Percentiles rank a stretch among this genome's conserved stretches.
phyloP scores from a whole-genome alignment of 805 yeast species.

The Brettanomyces anomalus region DNA sequence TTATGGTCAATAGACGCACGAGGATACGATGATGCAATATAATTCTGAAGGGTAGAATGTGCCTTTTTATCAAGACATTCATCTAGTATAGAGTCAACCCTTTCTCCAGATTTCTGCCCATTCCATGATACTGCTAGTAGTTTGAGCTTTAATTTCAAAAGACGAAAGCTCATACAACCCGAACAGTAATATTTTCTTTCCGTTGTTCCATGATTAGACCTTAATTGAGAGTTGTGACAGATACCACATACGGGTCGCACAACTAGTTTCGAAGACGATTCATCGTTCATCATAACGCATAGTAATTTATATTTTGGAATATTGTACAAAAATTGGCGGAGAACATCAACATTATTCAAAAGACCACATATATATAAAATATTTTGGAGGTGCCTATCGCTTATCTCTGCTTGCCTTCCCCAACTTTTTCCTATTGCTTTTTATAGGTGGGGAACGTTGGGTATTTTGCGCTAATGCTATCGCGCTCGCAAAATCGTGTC shows the following conservation, averaged over 20 bases:
- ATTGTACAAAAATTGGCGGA: no score
- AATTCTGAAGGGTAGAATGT: slow-evolving; percentile 9
- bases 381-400: no score
- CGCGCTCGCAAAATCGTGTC: no score
- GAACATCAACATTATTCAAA: no score
- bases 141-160: slow-evolving; percentile 17
- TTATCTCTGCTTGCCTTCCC: no score
- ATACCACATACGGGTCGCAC: slow-evolving; percentile 1
- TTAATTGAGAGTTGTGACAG: background rate
- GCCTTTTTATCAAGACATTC: slow-evolving; percentile 20
- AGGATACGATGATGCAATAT: slow-evolving; percentile 9
- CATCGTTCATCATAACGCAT: background rate
- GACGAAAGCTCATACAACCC: slow-evolving; percentile 19
- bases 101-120: slow-evolving; percentile 11
- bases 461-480: no score
- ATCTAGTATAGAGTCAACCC: slow-evolving; percentile 16
- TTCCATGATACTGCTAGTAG: slow-evolving; percentile 13
- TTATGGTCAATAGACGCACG: background rate
- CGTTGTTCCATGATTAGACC: background rate
- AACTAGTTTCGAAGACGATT: background rate
- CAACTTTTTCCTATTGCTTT: no score
- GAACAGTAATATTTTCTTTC: slow-evolving; percentile 13
- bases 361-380: no score
- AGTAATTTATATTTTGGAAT: background rate
- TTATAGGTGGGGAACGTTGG: no score